These are phyloP conservation scores for Elsinoe arachidis DNA, from an alignment of 2,329 filamentous ascomycete genomes.

Conservation along the genomic window DNA sequence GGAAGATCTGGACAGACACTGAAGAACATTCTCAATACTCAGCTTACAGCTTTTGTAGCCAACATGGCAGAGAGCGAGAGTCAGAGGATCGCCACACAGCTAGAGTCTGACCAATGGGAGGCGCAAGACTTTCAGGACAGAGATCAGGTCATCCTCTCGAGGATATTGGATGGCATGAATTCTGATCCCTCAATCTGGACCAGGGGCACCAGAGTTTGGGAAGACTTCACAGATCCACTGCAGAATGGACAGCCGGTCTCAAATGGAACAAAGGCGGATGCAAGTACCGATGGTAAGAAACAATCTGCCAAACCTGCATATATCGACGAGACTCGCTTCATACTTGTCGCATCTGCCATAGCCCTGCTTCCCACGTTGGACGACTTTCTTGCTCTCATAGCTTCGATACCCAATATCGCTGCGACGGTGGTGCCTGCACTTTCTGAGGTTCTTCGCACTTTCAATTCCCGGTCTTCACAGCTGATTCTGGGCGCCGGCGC, in stretches of 20 bases:
- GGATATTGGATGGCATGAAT: constrained; percentile 61
- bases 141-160: constrained; percentile 51
- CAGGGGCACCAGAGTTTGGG: constrained; percentile 47
- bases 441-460: constrained; percentile 79
- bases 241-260: constrained; percentile 25
- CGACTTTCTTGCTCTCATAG: constrained; percentile 71
- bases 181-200: constrained; percentile 61
- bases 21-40: constrained; percentile 70
- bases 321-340: constrained; percentile 76
- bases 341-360: constrained; percentile 75
- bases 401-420: constrained; percentile 82
- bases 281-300: constrained; percentile 20
- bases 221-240: constrained; percentile 26
- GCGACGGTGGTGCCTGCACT: constrained; percentile 71
- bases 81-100: constrained; percentile 63
- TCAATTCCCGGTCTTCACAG: constrained; percentile 94
- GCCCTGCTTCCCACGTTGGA: constrained; percentile 74
- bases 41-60: constrained; percentile 73
- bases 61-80: constrained; percentile 62
- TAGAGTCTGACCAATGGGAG: constrained; percentile 75
- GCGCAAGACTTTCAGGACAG: constrained; percentile 64
- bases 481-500: constrained; percentile 92
- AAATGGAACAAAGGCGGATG: constrained; percentile 24
- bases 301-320: constrained; percentile 43
- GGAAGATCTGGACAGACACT: constrained; percentile 66